Percentiles rank a stretch among this genome's conserved stretches.
Conservation (phyloP, 192 early-diverging fungal genomes). For the Rhizoclosmatium sp. region DNA sequence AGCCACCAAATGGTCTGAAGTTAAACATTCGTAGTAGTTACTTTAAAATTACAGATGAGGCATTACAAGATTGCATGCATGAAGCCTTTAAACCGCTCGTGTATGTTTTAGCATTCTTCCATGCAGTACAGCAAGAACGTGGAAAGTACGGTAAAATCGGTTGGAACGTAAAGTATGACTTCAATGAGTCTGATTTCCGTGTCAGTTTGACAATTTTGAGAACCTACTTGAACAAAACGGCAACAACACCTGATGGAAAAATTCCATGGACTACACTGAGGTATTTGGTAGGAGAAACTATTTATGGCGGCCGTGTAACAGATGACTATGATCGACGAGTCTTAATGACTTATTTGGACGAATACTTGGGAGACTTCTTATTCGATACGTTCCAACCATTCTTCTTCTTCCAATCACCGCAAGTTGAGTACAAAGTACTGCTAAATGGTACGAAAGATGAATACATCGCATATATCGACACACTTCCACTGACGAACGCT, state of each 20-base stretch:
- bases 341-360: constrained; percentile 68
- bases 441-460: constrained; percentile 55
- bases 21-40: constrained; percentile 66
- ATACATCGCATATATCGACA: constrained; percentile 66
- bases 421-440: constrained; percentile 65
- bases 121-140: constrained; percentile 69
- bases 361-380: constrained; percentile 70
- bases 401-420: constrained; percentile 60
- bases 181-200: constrained; percentile 71
- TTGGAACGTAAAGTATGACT: constrained; percentile 72
- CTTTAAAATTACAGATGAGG: constrained; percentile 65
- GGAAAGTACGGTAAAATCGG: constrained; percentile 72
- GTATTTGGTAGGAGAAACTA: constrained; percentile 70
- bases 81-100: constrained; percentile 64
- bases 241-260: constrained; percentile 56
- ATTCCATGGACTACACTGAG: constrained; percentile 72
- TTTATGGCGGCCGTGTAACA: constrained; percentile 71
- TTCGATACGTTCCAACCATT: constrained; percentile 72
- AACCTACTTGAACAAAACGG: constrained; percentile 69
- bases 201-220: constrained; percentile 61
- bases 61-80: constrained; percentile 60
- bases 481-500: constrained; percentile 64
- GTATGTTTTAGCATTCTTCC: constrained; percentile 68
- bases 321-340: constrained; percentile 70
- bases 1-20: constrained; percentile 69